These are phyloP conservation scores for Smallanthus sonchifolius DNA, from an alignment of 129 eudicot genomes.

Conservation along the genomic window DNA sequence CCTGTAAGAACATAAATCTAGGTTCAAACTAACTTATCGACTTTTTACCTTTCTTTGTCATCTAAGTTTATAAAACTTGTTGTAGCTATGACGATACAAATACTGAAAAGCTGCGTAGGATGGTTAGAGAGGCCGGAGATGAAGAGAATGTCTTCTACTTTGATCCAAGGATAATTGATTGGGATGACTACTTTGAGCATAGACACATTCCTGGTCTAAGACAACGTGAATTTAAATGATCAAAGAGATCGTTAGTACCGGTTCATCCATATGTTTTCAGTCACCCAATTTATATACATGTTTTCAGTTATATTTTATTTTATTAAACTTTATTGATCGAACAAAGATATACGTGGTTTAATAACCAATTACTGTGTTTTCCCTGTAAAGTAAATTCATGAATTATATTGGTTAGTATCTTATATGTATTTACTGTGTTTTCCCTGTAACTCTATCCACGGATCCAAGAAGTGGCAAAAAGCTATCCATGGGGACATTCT, in stretches of 20 bases:
- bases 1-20: slow-evolving; percentile 43
- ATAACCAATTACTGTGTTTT: not conserved
- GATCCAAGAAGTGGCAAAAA: no score
- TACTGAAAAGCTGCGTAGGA: slow-evolving; percentile 66
- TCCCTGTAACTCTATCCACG: no score
- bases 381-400: not conserved
- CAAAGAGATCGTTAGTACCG: not conserved
- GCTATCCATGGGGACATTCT: no score
- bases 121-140: slow-evolving; percentile 36
- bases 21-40: not conserved
- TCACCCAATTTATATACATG: not conserved
- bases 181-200: slow-evolving; percentile 71
- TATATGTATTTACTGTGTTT: no score
- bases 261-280: not conserved
- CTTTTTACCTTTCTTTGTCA: not conserved
- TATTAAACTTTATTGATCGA: not conserved
- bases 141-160: slow-evolving; percentile 60
- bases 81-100: slow-evolving; percentile 75
- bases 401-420: not conserved
- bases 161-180: slow-evolving; percentile 63
- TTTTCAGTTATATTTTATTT: not conserved
- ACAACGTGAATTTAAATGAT: slow-evolving; percentile 63
- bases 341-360: not conserved
- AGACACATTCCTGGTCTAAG: slow-evolving; percentile 75
- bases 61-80: not conserved